These are phyloP conservation scores for Leucosporidium yakuticum DNA, from an alignment of 768 basidiomycete genomes.

Conservation along the genomic window DNA sequence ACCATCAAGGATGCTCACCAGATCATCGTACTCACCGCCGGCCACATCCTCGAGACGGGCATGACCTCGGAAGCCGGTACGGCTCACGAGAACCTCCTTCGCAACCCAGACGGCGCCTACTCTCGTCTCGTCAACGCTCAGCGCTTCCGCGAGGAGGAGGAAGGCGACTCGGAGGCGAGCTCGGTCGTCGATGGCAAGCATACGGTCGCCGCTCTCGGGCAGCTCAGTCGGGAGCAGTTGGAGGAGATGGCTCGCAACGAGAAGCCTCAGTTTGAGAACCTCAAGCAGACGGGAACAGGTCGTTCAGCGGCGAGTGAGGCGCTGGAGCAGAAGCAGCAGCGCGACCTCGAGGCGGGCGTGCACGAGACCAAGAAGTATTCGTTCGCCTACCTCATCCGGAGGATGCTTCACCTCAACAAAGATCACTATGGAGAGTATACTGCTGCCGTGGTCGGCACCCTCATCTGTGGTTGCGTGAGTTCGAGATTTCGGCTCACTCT, in stretches of 20 bases:
- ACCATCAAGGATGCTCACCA: constrained; percentile 46
- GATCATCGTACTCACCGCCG: constrained; percentile 49
- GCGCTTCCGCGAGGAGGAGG: constrained; percentile 48
- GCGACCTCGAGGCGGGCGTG: constrained; percentile 19
- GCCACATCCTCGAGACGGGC: constrained; percentile 42
- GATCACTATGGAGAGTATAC: constrained; percentile 25
- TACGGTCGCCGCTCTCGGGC: background rate
- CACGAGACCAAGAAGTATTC: background rate
- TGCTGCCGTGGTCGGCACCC: constrained; percentile 13
- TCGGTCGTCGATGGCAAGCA: constrained; percentile 12
- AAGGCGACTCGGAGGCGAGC: constrained; percentile 4
- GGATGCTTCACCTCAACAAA: constrained; percentile 21
- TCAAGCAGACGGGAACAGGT: constrained; percentile 29
- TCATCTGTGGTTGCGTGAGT: constrained; percentile 20
- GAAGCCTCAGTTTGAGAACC: constrained; percentile 30
- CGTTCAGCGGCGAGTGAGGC: constrained; percentile 27
- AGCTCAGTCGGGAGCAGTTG: constrained; percentile 21
- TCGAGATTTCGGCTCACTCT: no score
- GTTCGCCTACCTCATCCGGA: constrained; percentile 20
- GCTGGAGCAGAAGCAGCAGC: constrained; percentile 16
- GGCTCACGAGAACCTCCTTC: constrained; percentile 48
- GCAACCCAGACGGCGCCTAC: constrained; percentile 60
- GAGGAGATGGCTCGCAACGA: constrained; percentile 25
- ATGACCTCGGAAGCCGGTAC: constrained; percentile 8
- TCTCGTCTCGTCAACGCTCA: constrained; percentile 70